Evolutionary conservation across 139 green algal species (phyloP), one percentile per base, ranked within the genome.

Genomic region (Spirogloea muscicola): DNA sequence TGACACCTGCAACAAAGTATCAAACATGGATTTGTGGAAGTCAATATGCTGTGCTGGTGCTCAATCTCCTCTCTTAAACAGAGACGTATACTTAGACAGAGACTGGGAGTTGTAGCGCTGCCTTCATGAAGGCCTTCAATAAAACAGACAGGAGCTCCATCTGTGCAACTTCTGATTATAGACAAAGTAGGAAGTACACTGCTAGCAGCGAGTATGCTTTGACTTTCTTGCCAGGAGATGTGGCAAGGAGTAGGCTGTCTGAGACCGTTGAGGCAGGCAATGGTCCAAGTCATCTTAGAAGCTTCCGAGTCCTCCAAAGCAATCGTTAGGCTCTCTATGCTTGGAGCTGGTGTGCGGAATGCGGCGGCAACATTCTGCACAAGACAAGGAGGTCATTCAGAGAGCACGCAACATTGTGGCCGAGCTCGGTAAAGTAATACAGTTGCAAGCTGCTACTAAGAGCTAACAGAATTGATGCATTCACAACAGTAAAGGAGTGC

Each of bases 341-440:
- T 79, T n/a, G 33, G 33, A n/a, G 71, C 31, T 27, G 59, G n/a
- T 25, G 72, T 80, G 25, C 72, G 63, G 65, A 80, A 75, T 39
- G 77, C 52, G 21, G 63, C 68, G 16, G 41, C 34, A 25, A 80
- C 62, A 25, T 62, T 63, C 72, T 80, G 62, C 34, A 59, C 2
- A 10, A 29, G 3, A 72, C 39, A 18, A 72, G 31, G 25, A 67
- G 61, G 25, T 37, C 18, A 21, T 68, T 57, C 7, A 5, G 27
- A 72, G 25, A 7, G 27, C 4, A 27, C 9, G 60, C 37, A 72
- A 29, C 7, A 39, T 5, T 21, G 39, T 62, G 13, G 9, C 31
- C 9, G 29, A 9, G 10, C 33, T 64, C 33, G 16, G 55, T 38
- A 13, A 33, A 25, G 41, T 68, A 5, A 68, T 7, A 4, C 41